Percentiles rank a stretch among this genome's conserved stretches.
Evolutionary conservation across 2,329 filamentous ascomycete genomes (phyloP).

Genomic region (Aspergillus tanneri): DNA sequence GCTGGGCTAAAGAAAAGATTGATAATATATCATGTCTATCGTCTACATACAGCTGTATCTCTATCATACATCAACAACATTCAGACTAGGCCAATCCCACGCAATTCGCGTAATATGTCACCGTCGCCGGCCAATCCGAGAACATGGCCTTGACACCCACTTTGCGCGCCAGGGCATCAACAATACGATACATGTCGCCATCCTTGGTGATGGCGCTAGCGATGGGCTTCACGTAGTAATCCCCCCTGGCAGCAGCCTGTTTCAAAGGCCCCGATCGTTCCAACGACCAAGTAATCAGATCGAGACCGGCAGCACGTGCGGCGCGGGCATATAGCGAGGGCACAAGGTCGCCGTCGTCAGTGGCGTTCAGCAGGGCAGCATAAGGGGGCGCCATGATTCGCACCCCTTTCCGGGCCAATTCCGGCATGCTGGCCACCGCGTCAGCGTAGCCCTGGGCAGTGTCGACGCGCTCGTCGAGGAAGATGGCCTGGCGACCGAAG

Average conservation of each 20-base stretch:
- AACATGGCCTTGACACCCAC: conserved; percentile 20
- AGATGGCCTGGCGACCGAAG: conserved; percentile 21
- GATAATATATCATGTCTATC: no score
- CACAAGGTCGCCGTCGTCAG: conserved; percentile 17
- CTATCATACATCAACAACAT: no score
- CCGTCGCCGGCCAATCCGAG: conserved; percentile 23
- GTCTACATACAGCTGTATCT: no score
- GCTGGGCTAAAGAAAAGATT: no score
- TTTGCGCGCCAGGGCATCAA: conserved; percentile 21
- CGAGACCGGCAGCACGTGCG: conserved; percentile 17
- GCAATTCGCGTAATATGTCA: conserved; percentile 22
- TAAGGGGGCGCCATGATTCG: conserved; percentile 20
- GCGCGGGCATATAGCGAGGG: conserved; percentile 19
- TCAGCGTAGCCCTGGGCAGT: conserved; percentile 13
- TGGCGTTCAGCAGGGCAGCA: conserved; percentile 19
- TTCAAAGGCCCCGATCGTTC: conserved; percentile 20
- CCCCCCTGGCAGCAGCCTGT: conserved; percentile 12
- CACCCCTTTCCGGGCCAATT: conserved; percentile 16
- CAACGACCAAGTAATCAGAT: conserved; percentile 22
- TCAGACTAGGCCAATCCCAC: conserved; percentile 14
- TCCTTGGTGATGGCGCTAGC: conserved; percentile 13
- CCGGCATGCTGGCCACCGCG: conserved; percentile 13
- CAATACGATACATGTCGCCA: conserved; percentile 23
- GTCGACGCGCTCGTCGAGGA: conserved; percentile 21
- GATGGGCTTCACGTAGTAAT: conserved; percentile 19